Base-by-base conservation (phyloP, 2,329 filamentous ascomycete species). In the Penicillium sp. region DNA sequence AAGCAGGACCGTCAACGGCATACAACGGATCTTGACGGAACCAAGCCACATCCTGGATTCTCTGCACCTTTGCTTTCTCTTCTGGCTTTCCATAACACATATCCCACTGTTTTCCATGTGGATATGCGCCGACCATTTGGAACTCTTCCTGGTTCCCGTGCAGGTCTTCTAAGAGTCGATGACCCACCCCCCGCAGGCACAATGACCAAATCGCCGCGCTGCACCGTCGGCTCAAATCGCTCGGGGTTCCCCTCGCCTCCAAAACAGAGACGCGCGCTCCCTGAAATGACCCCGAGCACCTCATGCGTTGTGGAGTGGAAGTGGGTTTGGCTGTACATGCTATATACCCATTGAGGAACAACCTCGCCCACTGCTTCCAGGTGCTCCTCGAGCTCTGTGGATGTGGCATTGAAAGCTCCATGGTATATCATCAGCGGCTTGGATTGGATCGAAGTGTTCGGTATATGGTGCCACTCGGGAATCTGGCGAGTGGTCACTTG, bases 281-380 rank as follows among this genome's bases (percentile, higher is more conserved):
- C 86, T 2, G 73, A 73, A 42, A 81, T 79, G 48, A 90, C 79
- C 63, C 80, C 83, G 2, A 91, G 80, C 3, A 89, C 82, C 73
- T 90, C 86, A 68, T 90, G 87, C 0, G 83, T 81, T 0, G 82
- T 89, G 65, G 79, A 84, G 74, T 90, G 87, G 70, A 87, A 90
- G 73, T 90, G 87, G 0, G 82, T 84, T 6, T 80, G 82, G 36
- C 70, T 72, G 71, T 87, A 90, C 86, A 90, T 90, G 17, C 84
- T 85, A 72, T 86, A 89, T 27, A 83, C 79, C 87, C 87, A 89
- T 67, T 87, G 84, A 0, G 88, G 86, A 1, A 66, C 68, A 3
- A 88, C 86, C 35, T 84, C 82, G 8, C 79, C 81, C 17, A 84
- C 70, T 4, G 70, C 66, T 7, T 69, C 68, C 6, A 90, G 78